Evolutionary conservation across 2,329 filamentous ascomycete species (phyloP).

Genomic region (Didymellaceae sp.): DNA sequence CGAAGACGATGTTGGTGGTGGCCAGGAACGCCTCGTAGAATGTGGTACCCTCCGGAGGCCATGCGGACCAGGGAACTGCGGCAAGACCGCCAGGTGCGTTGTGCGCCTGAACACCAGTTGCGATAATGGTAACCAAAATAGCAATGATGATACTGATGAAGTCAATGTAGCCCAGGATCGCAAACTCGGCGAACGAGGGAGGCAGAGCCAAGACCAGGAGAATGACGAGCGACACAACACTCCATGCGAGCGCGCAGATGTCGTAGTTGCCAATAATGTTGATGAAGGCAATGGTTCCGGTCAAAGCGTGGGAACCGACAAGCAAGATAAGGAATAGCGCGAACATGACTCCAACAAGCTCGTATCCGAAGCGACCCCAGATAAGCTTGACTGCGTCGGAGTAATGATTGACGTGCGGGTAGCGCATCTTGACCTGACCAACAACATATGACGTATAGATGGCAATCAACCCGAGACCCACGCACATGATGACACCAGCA

Average conservation of each 20-base stretch:
- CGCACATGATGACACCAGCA: conserved; percentile 52
- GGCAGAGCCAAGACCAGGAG: conserved; percentile 68
- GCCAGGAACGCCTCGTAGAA: conserved; percentile 68
- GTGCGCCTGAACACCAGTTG: conserved; percentile 58
- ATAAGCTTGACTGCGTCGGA: conserved; percentile 72
- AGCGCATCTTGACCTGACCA: conserved; percentile 64
- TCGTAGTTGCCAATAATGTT: conserved; percentile 65
- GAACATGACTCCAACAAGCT: conserved; percentile 65
- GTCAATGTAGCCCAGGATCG: conserved; percentile 61
- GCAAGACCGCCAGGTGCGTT: conserved; percentile 40
- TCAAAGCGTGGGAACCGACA: conserved; percentile 73
- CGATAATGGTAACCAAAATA: conserved; percentile 73
- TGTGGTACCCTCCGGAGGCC: conserved; percentile 53
- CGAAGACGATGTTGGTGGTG: conserved; percentile 40
- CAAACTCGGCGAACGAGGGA: conserved; percentile 68
- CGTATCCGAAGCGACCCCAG: conserved; percentile 58
- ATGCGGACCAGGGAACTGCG: conserved; percentile 42
- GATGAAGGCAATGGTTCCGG: conserved; percentile 71
- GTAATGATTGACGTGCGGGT: conserved; percentile 70
- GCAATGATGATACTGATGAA: conserved; percentile 71
- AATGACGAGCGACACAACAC: conserved; percentile 65
- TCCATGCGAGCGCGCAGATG: conserved; percentile 70
- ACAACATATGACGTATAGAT: conserved; percentile 69
- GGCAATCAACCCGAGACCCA: conserved; percentile 62
- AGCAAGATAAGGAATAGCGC: conserved; percentile 59